Conservation (phyloP, 2,329 filamentous ascomycete species). For the Apiospora saccharicola region DNA sequence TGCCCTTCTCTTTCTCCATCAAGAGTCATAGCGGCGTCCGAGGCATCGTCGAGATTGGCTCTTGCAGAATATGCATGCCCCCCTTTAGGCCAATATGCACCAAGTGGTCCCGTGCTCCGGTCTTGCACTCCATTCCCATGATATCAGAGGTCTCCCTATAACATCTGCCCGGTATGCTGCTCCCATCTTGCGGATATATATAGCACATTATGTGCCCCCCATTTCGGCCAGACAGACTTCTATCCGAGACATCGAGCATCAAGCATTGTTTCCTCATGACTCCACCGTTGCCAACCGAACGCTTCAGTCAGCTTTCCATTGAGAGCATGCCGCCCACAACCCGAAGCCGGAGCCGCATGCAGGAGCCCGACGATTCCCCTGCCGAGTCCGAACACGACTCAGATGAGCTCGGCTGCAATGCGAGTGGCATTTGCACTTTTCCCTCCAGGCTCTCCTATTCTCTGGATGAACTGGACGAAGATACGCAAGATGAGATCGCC, state of each 20-base stretch:
- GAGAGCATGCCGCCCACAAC: slow-evolving; percentile 47
- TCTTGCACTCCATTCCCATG: slow-evolving; percentile 26
- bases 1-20: neutral
- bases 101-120: slow-evolving; percentile 31
- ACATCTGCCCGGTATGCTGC: slow-evolving; percentile 34
- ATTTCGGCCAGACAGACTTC: neutral
- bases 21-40: slow-evolving; percentile 1
- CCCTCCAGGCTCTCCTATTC: slow-evolving; percentile 46
- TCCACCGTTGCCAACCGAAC: slow-evolving; percentile 41
- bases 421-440: slow-evolving; percentile 39
- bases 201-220: neutral
- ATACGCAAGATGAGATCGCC: slow-evolving; percentile 41
- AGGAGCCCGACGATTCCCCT: slow-evolving; percentile 32
- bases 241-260: neutral
- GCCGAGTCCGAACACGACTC: slow-evolving; percentile 34
- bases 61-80: slow-evolving; percentile 7
- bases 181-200: slow-evolving; percentile 27
- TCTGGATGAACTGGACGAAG: slow-evolving; percentile 41
- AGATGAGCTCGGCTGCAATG: slow-evolving; percentile 42
- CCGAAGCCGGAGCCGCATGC: slow-evolving; percentile 41
- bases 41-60: slow-evolving; percentile 3
- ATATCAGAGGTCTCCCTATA: slow-evolving; percentile 25
- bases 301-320: slow-evolving; percentile 51
- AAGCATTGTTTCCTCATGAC: slow-evolving; percentile 23
- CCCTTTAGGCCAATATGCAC: slow-evolving; percentile 35